These are phyloP conservation scores for Podila clonocystis DNA, from an alignment of 192 early-diverging fungal species.

Conservation along the genomic window DNA sequence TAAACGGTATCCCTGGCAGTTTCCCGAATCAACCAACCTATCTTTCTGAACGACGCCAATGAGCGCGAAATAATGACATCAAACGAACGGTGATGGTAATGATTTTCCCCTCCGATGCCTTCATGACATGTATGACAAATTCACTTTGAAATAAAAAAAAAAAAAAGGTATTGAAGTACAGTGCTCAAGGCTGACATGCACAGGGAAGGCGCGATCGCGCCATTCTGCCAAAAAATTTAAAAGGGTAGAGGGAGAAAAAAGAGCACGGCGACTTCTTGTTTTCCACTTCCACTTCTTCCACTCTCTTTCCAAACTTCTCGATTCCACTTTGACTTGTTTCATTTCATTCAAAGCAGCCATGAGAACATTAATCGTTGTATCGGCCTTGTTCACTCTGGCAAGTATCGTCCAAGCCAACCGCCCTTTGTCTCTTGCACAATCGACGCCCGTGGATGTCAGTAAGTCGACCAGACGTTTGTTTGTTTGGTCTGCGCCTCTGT, in stretches of 20 bases:
- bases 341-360: neutral
- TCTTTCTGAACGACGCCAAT: neutral
- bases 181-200: too few relatives aligned
- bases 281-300: neutral
- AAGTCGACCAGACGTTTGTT: neutral
- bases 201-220: neutral
- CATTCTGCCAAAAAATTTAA: neutral
- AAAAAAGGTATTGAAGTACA: neutral
- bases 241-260: too few relatives aligned
- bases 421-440: slow-evolving; percentile 1
- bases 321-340: neutral
- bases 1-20: slow-evolving; percentile 14
- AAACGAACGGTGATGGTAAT: too few relatives aligned
- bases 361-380: neutral
- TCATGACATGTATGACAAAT: neutral
- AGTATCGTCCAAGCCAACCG: slow-evolving; percentile 3
- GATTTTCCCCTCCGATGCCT: too few relatives aligned
- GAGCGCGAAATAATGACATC: neutral
- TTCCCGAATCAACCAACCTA: slow-evolving; percentile 7
- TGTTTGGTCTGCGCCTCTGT: neutral
- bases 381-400: neutral
- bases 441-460: slow-evolving; percentile 41
- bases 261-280: neutral
- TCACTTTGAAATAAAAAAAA: neutral
- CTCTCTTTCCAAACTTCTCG: neutral